phyloP scores from a whole-genome alignment of 495 filamentous ascomycete genomes.

The Melanomma pulvis-pyrius region DNA sequence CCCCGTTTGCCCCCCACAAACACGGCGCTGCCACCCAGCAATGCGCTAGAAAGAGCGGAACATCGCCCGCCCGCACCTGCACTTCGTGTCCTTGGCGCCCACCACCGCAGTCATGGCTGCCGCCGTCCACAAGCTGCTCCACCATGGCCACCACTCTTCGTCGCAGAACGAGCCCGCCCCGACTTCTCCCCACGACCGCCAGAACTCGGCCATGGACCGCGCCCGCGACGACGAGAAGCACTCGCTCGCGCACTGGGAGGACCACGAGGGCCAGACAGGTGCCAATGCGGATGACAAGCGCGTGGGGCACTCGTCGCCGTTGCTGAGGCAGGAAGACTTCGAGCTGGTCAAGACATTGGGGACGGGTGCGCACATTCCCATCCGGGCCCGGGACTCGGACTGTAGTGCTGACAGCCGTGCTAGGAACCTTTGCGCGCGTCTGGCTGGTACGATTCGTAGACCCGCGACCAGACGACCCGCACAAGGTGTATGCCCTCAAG shows the following conservation, averaged over 20 bases:
- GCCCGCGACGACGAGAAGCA: conserved; percentile 55
- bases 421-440: conserved; percentile 95
- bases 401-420: conserved; percentile 43
- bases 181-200: conserved; percentile 7
- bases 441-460: conserved; percentile 72
- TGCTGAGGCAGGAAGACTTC: conserved; percentile 72
- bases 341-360: conserved; percentile 85
- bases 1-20: conserved; percentile 21
- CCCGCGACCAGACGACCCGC: conserved; percentile 39
- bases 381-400: background rate
- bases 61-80: conserved; percentile 13
- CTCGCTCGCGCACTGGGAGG: conserved; percentile 51
- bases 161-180: background rate
- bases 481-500: conserved; percentile 89
- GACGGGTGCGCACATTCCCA: conserved; percentile 61
- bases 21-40: conserved; percentile 13
- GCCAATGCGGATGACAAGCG: conserved; percentile 60
- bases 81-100: background rate
- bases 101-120: conserved; percentile 34
- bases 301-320: conserved; percentile 58
- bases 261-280: conserved; percentile 55
- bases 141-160: conserved; percentile 9
- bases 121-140: conserved; percentile 28
- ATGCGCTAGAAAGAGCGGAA: conserved; percentile 21
- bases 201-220: conserved; percentile 34